Base-by-base conservation (phyloP, 2,329 filamentous ascomycete genomes). In the Aphanoascus verrucosus region DNA sequence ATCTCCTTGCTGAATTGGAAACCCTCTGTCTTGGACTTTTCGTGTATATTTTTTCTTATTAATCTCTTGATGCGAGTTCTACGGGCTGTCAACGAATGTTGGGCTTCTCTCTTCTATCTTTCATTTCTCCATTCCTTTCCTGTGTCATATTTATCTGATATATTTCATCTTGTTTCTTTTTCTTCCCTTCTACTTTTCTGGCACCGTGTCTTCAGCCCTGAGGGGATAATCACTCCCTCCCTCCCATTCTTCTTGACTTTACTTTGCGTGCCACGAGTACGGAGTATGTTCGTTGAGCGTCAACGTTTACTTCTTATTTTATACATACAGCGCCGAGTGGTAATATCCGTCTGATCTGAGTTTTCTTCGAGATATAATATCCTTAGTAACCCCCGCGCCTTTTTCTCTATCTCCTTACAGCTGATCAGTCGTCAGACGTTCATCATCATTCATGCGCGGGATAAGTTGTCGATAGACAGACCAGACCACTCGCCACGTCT, bases 11-110 rank as follows among this genome's bases (percentile, higher is more conserved):
- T 41, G 19, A 23, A 4, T 28, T 53, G 50, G 50, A 46, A 47
- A 38, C 19, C 15, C 15, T 38, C 23, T 50, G 17, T 11, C 38
- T 48, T 54, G 31, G 45, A 43, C 51, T 42, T 48, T 19, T 40
- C 32, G n/a, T 56, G 28, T 49, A 42, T 32, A 48, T 40, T 48
- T 34, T 40, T 49, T 20, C n/a, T n/a, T n/a, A n/a, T n/a, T n/a
- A n/a, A 12, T 53, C 41, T 40, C 15, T 47, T 32, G n/a, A n/a
- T n/a, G n/a, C n/a, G n/a, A n/a, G 17, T 53, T 34, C 44, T 35
- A 28, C 3, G 28, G 32, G 12, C 12, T 12, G 8, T 28, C 19
- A 8, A n/a, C 38, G 28, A 31, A 14, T 15, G n/a, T 38, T n/a
- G n/a, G 17, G 28, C 15, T n/a, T 44, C n/a, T 23, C 11, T 35